Base-by-base conservation (phyloP, 352 stramenopile species). In the Phytophthora chlamydospora region DNA sequence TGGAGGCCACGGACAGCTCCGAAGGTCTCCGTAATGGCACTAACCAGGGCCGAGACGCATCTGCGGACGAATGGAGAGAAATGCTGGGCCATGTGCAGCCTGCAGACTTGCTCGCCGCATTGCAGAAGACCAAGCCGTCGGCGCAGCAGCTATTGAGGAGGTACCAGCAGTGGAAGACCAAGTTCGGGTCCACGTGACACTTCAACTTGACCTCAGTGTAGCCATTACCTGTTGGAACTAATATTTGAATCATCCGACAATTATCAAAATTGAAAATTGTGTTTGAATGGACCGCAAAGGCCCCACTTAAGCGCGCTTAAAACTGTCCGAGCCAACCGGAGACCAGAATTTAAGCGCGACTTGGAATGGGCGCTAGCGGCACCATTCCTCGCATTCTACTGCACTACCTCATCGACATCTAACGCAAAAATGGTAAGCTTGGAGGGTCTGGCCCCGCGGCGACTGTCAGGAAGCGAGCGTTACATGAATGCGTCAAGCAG, bases 321-420 rank as follows among this genome's bases (percentile, higher is more conserved):
- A 46, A 24, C 21, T 33, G 53, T 8, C 13, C 33, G 59, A 17
- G 21, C 45, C 46, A 35, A 44, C 34, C 17, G 44, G 61, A 36
- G 46, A 47, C 48, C 45, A 57, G 44, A 55, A 73, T 78, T 78
- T 72, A 77, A 77, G 68, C 64, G 64, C 68, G 55, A 12, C 39
- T 62, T 55, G 32, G 41, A 41, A 64, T 43, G 54, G 55, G 47
- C 57, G 52, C 33, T 19, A 24, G 50, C 50, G 27, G 46, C 55
- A 48, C 76, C 73, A 79, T 72, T 86, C 61, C 71, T 72, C 55
- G 58, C 63, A 67, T 88, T 83, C 70, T 77, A 76, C 66, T 84
- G 68, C 83, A 89, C 80, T 87, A 90, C 78, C 77, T 92, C 83
- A 90, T 92, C 80, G 78, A 90, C 80, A 84, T 86, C 75, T 89